Base-by-base conservation (phyloP, 139 green algal species). In the Pleodorina starrii region DNA sequence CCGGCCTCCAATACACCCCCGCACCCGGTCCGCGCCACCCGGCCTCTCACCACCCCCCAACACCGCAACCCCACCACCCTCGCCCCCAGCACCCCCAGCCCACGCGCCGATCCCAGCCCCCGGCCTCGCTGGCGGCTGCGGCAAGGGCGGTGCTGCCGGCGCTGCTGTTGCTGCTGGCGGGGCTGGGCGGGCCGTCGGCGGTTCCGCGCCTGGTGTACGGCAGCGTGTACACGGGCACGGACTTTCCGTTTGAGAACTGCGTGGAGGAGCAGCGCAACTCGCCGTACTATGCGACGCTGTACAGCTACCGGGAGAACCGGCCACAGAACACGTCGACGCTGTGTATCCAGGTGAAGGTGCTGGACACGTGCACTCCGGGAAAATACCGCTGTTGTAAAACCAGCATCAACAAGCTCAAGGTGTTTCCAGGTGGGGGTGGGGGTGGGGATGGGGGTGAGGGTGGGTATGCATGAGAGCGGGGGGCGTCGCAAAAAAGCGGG, bases 201-300 rank as follows among this genome's bases (percentile, higher is more conserved):
- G 27, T 32, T 19, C 63, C 29, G 5, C 11, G 74, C 25, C 25
- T 48, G 2, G 82, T 29, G 43, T 50, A 46, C 29, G 82, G 60
- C 44, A 51, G 66, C 44, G 32, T 36, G 11, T 71, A 36, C 7
- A 88, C 82, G 21, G 82, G 82, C 17, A 69, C 66, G 32, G 82
- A 69, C 44, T 88, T 88, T n/a, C 82, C 82, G 4, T 88, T 88
- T 16, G 82, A 88, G 60, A 14, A 2, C 44, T 88, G 82, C 60
- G 21, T 63, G 10, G 44, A 88, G 66, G 32, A 68, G 2, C 44
- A 71, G 66, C 63, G 66, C n/a, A 88, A 88, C 43, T 88, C 82
- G 66, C 82, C 44, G 1, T 88, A 88, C 82, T 88, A 71, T 14
- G 66, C 82, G 1, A 88, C 82, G 11, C 32, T 88, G 57, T 77